A percentile compares a stretch with the other conserved stretches of the same genome.
Conservation (phyloP, 2,329 filamentous ascomycete species). For the Aschersonia sp. region DNA sequence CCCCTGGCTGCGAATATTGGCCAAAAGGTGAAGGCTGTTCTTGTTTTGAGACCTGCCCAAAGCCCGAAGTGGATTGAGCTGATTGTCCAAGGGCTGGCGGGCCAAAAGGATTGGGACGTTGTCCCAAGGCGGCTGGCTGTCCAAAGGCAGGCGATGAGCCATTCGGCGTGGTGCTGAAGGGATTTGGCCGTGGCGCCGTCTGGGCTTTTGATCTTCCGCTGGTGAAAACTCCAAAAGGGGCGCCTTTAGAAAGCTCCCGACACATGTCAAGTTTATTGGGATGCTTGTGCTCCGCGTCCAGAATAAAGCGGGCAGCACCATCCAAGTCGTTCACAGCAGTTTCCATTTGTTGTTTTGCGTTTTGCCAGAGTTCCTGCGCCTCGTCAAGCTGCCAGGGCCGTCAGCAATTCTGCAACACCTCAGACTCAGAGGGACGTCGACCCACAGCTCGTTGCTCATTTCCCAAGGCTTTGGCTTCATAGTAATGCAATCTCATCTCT, state of each 20-base stretch:
- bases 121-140: constrained; percentile 17
- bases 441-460: constrained; percentile 40
- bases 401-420: background rate
- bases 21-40: constrained; percentile 19
- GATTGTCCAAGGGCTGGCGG: constrained; percentile 20
- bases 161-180: constrained; percentile 22
- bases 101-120: constrained; percentile 20
- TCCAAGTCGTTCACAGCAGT: constrained; percentile 53
- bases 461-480: constrained; percentile 41
- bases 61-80: constrained; percentile 13
- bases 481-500: constrained; percentile 68
- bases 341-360: constrained; percentile 58
- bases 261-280: constrained; percentile 61
- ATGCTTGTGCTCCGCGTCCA: constrained; percentile 52
- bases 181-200: constrained; percentile 17
- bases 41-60: constrained; percentile 12
- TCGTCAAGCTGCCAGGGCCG: constrained; percentile 35
- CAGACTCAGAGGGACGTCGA: constrained; percentile 2
- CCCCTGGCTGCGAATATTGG: background rate
- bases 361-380: constrained; percentile 45
- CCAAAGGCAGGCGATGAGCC: constrained; percentile 21
- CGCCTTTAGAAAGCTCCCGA: constrained; percentile 28
- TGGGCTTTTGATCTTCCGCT: constrained; percentile 19
- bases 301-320: constrained; percentile 57
- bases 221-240: constrained; percentile 29